These are phyloP conservation scores for Fusarium decemcellulare DNA, from an alignment of 2,329 filamentous ascomycete species.

Conservation along the genomic window DNA sequence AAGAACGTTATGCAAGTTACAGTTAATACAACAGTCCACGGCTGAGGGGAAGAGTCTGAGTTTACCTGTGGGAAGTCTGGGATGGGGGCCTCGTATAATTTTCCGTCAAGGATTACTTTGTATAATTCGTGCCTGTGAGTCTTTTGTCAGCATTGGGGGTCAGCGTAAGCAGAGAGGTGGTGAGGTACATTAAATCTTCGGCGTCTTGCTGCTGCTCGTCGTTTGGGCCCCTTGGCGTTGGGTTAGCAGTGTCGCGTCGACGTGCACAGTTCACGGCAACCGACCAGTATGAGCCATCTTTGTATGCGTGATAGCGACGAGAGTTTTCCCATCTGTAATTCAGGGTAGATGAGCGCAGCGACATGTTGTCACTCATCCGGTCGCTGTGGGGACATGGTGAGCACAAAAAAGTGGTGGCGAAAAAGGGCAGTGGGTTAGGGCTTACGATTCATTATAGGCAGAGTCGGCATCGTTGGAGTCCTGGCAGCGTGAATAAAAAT, in stretches of 20 bases:
- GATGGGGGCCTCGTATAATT: conserved; percentile 3
- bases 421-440: background rate
- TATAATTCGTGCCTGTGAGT: background rate
- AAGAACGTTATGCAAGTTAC: background rate
- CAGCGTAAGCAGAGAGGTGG: background rate
- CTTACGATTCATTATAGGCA: conserved; percentile 7
- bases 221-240: background rate
- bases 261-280: background rate
- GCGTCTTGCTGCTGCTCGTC: conserved; percentile 9
- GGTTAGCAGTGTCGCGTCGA: background rate
- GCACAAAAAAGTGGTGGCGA: background rate
- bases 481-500: background rate
- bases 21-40: background rate
- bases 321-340: conserved; percentile 11
- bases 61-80: background rate
- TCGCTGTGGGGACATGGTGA: background rate
- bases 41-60: background rate
- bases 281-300: conserved; percentile 7
- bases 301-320: conserved; percentile 8
- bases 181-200: background rate
- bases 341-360: background rate
- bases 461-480: conserved; percentile 7
- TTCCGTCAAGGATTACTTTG: background rate
- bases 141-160: background rate
- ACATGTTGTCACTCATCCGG: background rate